phyloP scores from a whole-genome alignment of 208 protist species.

The Crithidia expoeki region DNA sequence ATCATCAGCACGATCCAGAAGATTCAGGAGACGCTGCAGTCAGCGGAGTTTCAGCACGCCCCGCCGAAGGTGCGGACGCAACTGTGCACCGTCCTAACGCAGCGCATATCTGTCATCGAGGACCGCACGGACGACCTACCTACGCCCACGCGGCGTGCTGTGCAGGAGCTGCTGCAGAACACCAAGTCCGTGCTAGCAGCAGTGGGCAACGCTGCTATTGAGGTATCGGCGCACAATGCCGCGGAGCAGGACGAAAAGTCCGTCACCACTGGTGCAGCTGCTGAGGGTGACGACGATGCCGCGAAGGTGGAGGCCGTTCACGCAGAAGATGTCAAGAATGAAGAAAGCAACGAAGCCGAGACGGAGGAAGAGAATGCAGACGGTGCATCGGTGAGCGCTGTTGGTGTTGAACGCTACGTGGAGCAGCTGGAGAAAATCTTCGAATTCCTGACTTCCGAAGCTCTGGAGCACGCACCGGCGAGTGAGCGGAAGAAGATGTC shows the following conservation, averaged over 20 bases:
- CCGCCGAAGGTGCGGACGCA: constrained; percentile 14
- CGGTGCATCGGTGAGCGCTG: not conserved
- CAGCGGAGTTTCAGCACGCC: constrained; percentile 23
- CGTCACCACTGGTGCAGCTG: not conserved
- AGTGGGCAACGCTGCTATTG: constrained; percentile 10
- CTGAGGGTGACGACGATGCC: not conserved
- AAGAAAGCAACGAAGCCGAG: constrained; percentile 7
- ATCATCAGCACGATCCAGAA: constrained; percentile 21
- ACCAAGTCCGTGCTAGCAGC: constrained; percentile 10
- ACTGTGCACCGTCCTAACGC: constrained; percentile 17
- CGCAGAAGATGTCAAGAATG: not conserved
- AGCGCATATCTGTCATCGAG: constrained; percentile 19
- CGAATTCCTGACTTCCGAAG: constrained; percentile 47
- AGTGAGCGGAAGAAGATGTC: constrained; percentile 35
- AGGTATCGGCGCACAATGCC: not conserved
- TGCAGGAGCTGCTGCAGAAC: constrained; percentile 21
- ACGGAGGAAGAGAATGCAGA: constrained; percentile 7
- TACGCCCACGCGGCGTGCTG: constrained; percentile 5
- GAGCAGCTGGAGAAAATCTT: constrained; percentile 42
- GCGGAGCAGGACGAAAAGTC: not conserved
- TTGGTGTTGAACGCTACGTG: constrained; percentile 13
- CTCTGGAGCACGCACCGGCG: constrained; percentile 38
- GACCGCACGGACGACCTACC: constrained; percentile 16
- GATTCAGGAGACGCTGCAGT: constrained; percentile 23
- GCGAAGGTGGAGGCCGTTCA: no score